Evolutionary conservation across 2,329 filamentous ascomycete species (phyloP).

Genomic region (Lachnum nothofagi): DNA sequence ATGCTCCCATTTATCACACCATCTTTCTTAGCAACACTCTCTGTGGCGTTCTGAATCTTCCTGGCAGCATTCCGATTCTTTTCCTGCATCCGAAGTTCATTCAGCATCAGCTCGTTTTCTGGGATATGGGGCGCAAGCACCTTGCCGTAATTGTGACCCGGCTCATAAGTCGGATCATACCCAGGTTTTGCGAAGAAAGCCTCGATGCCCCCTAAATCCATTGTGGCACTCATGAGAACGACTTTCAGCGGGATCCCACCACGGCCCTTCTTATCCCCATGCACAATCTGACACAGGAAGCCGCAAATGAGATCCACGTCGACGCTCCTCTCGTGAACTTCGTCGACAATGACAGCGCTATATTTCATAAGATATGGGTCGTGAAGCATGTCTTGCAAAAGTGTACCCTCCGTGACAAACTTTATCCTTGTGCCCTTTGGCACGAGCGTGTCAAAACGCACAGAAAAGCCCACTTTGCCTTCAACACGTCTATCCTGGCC

Average conservation of each 20-base stretch:
- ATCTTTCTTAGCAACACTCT: conserved; percentile 1
- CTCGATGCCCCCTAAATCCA: conserved; percentile 74
- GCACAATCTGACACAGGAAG: conserved; percentile 75
- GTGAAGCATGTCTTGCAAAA: conserved; percentile 85
- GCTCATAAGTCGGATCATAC: conserved; percentile 27
- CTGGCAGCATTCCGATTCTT: conserved; percentile 1
- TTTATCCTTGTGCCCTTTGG: conserved; percentile 84
- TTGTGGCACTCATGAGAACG: conserved; percentile 94
- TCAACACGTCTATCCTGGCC: conserved; percentile 35
- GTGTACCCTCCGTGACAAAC: conserved; percentile 92
- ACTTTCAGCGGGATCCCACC: conserved; percentile 77
- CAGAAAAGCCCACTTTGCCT: conserved; percentile 78
- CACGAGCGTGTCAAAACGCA: conserved; percentile 85
- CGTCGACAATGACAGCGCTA: conserved; percentile 86
- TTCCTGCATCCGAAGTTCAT: background rate
- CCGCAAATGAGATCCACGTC: conserved; percentile 90
- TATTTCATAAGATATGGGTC: conserved; percentile 81
- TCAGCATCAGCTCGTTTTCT: conserved; percentile 3
- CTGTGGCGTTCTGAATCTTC: conserved; percentile 11
- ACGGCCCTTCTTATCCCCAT: conserved; percentile 56
- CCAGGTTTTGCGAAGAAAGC: conserved; percentile 59
- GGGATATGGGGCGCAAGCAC: conserved; percentile 23
- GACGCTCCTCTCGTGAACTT: conserved; percentile 92
- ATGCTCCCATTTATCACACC: background rate
- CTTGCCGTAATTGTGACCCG: conserved; percentile 25